These are phyloP conservation scores for Nephelium lappaceum DNA, from an alignment of 345 rosid genomes.

Conservation along the genomic window DNA sequence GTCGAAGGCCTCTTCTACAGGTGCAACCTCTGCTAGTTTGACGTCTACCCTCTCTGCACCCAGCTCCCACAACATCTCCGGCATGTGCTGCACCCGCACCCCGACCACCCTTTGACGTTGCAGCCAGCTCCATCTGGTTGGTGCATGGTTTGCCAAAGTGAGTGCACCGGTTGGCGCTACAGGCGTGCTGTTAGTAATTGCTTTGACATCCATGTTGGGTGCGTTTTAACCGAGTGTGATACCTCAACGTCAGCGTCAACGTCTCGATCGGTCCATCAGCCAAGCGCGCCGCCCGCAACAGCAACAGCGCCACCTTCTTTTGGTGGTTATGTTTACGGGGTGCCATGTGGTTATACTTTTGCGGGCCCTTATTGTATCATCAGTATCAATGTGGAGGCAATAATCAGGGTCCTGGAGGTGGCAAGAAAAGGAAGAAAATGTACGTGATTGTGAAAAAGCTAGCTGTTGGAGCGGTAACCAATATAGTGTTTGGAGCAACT, in stretches of 20 bases:
- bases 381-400: not conserved
- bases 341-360: not conserved
- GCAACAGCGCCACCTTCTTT: not conserved
- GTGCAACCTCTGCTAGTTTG: slow-evolving; percentile 41
- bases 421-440: not conserved
- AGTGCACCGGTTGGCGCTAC: slow-evolving; percentile 43
- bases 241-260: not conserved
- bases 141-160: slow-evolving; percentile 36
- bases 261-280: slow-evolving; percentile 6
- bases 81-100: slow-evolving; percentile 34
- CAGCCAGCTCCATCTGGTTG: slow-evolving; percentile 10
- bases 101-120: slow-evolving; percentile 34
- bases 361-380: not conserved
- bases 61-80: slow-evolving; percentile 31
- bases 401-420: not conserved
- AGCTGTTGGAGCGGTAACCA: slow-evolving; percentile 26
- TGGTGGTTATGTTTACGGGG: not conserved
- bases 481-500: slow-evolving; percentile 17
- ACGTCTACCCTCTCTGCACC: slow-evolving; percentile 44
- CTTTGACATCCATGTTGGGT: slow-evolving; percentile 42
- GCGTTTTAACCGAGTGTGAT: slow-evolving; percentile 27
- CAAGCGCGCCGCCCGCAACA: not conserved
- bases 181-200: slow-evolving; percentile 35
- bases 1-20: slow-evolving; percentile 42
- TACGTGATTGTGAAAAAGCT: slow-evolving; percentile 26